phyloP scores from a whole-genome alignment of 2,329 filamentous ascomycete species.

The Chalaropsis thielavioides region DNA sequence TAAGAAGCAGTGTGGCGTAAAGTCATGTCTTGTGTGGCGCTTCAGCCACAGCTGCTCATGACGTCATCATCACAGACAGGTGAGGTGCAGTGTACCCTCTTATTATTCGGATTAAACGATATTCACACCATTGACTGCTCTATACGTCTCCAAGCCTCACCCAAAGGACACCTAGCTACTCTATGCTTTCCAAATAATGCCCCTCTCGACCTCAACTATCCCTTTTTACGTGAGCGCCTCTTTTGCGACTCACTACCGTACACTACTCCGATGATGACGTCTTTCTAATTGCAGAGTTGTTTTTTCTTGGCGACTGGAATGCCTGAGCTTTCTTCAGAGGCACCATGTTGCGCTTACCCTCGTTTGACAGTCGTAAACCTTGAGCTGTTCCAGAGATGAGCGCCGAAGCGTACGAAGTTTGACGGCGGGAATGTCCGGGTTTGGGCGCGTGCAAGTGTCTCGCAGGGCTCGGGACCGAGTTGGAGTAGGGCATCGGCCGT shows the following conservation, averaged over 20 bases:
- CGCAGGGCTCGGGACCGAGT: background rate
- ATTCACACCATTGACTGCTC: background rate
- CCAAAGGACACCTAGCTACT: no score
- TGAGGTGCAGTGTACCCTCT: background rate
- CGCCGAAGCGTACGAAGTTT: background rate
- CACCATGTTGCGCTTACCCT: background rate
- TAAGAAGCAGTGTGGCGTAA: background rate
- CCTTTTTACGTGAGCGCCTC: background rate
- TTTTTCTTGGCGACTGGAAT: background rate
- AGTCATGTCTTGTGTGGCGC: background rate
- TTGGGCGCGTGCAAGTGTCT: background rate
- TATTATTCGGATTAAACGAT: background rate
- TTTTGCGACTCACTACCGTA: background rate
- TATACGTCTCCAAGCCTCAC: background rate
- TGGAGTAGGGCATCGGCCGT: background rate
- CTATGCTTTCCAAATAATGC: background rate
- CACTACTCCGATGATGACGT: background rate
- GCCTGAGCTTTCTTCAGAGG: background rate
- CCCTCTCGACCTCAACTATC: background rate
- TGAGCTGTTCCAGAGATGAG: background rate
- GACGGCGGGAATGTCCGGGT: background rate
- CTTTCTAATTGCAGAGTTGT: background rate
- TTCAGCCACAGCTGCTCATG: background rate
- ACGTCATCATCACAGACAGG: background rate
- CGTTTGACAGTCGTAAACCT: background rate